These are phyloP conservation scores for Isabelozyma gotoi DNA, from an alignment of 805 yeast genomes.

Conservation along the genomic window DNA sequence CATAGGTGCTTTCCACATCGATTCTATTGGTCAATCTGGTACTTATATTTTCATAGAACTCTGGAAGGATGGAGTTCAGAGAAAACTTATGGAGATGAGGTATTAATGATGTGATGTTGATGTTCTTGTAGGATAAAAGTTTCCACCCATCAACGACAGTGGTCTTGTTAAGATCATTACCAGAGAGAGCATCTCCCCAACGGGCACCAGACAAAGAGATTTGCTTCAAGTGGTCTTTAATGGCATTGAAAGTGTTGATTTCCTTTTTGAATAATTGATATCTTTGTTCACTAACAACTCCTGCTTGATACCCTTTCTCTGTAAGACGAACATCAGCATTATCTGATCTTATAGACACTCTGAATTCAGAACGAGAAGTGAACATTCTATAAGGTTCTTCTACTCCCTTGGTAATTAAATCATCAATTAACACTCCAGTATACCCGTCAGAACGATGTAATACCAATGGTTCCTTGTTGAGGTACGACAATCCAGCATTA, in stretches of 20 bases:
- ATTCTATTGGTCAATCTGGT: constrained; percentile 56
- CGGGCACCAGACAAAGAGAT: constrained; percentile 51
- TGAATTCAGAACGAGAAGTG: constrained; percentile 91
- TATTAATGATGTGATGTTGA: constrained; percentile 25
- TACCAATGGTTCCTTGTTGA: constrained; percentile 44
- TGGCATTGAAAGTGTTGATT: constrained; percentile 40
- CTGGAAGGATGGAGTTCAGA: constrained; percentile 21
- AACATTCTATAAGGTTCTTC: constrained; percentile 98
- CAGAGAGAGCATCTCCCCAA: constrained; percentile 59
- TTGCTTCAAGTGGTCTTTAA: constrained; percentile 45
- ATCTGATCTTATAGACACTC: constrained; percentile 87
- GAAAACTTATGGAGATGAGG: constrained; percentile 24
- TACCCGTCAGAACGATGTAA: constrained; percentile 82
- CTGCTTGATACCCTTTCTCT: constrained; percentile 58
- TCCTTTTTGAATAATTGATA: constrained; percentile 50
- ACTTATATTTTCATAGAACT: constrained; percentile 19
- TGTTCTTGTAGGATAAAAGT: constrained; percentile 56
- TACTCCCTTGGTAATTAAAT: constrained; percentile 91
- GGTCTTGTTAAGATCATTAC: constrained; percentile 44
- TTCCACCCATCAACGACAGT: constrained; percentile 61
- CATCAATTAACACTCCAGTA: constrained; percentile 91
- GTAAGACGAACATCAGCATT: constrained; percentile 91
- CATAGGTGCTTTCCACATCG: constrained; percentile 78
- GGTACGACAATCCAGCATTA: constrained; percentile 73
- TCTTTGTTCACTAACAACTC: constrained; percentile 65